These are phyloP conservation scores for Starmerella stigmatis DNA, from an alignment of 805 yeast genomes.

Conservation along the genomic window DNA sequence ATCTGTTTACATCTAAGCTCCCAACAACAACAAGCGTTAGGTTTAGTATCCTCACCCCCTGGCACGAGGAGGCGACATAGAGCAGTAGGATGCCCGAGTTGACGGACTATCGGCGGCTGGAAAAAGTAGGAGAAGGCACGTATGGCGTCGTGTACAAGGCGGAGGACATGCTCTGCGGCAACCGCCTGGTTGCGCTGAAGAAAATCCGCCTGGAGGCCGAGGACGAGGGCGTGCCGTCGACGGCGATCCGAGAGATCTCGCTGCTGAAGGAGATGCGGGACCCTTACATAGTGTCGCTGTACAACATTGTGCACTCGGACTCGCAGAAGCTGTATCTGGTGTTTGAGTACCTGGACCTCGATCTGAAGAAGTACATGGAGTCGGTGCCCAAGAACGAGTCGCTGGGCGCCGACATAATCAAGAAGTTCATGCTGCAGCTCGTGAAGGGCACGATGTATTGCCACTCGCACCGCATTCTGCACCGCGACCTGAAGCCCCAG, in stretches of 20 bases:
- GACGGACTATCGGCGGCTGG: constrained; percentile 84
- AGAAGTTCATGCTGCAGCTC: constrained; percentile 83
- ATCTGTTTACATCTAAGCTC: constrained; percentile 7
- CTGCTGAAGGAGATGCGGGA: constrained; percentile 86
- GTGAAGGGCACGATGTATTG: constrained; percentile 86
- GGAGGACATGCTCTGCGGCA: constrained; percentile 73
- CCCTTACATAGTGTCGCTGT: constrained; percentile 81
- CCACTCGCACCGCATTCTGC: constrained; percentile 87
- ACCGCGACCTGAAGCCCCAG: constrained; percentile 94
- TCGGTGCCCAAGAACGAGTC: constrained; percentile 84
- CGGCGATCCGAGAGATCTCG: constrained; percentile 94
- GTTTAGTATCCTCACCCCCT: constrained; percentile 5
- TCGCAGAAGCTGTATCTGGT: constrained; percentile 85
- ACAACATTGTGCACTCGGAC: constrained; percentile 92
- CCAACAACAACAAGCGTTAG: constrained; percentile 2
- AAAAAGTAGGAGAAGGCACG: constrained; percentile 95
- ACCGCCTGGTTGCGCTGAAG: constrained; percentile 89
- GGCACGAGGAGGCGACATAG: constrained; percentile 1
- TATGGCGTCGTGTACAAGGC: constrained; percentile 98
- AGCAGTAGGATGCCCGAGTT: constrained; percentile 61
- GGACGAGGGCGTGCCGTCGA: constrained; percentile 97
- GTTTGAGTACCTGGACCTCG: constrained; percentile 87
- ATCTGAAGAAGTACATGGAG: constrained; percentile 94
- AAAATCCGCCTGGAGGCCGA: constrained; percentile 93
- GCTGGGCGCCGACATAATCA: constrained; percentile 79